Evolutionary conservation across 805 yeast genomes (phyloP).

Genomic region (Candida bentonensis): DNA sequence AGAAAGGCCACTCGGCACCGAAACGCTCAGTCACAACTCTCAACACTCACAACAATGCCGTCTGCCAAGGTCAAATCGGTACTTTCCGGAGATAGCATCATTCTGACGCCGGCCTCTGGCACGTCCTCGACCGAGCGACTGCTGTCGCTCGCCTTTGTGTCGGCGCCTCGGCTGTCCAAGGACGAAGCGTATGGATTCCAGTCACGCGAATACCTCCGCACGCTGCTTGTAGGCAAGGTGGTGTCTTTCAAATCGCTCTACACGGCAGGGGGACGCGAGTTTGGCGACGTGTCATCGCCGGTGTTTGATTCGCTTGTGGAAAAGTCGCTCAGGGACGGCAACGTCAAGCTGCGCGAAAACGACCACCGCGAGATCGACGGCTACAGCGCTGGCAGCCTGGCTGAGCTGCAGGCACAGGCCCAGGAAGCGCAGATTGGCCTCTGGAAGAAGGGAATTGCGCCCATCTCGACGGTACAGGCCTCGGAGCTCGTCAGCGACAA

Average conservation of each 20-base stretch:
- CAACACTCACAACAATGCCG: conserved; percentile 1
- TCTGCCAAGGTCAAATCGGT: conserved; percentile 58
- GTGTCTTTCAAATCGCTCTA: conserved; percentile 45
- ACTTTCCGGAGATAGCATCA: conserved; percentile 55
- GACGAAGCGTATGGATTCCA: conserved; percentile 36
- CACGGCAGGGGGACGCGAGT: conserved; percentile 40
- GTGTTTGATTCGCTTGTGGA: conserved; percentile 45
- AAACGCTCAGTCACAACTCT: no score
- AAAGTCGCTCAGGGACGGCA: conserved; percentile 42
- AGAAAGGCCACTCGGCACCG: no score
- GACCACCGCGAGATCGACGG: conserved; percentile 26
- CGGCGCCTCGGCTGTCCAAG: conserved; percentile 36
- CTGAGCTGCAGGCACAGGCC: conserved; percentile 32
- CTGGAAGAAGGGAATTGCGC: conserved; percentile 28
- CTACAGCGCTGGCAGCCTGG: conserved; percentile 19
- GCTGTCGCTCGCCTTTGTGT: conserved; percentile 50
- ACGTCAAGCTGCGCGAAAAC: conserved; percentile 47
- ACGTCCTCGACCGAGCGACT: conserved; percentile 37
- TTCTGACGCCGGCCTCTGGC: conserved; percentile 35
- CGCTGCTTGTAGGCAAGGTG: conserved; percentile 47
- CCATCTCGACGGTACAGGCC: conserved; percentile 15
- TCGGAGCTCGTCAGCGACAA: conserved; percentile 8
- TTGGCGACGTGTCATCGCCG: conserved; percentile 59
- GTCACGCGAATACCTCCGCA: conserved; percentile 48
- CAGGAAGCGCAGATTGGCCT: conserved; percentile 36